A percentile compares a stretch with the other conserved stretches of the same genome.
These are phyloP conservation scores for Sclerotinia trifoliorum DNA, from an alignment of 2,329 filamentous ascomycete species.

Conservation along the genomic window DNA sequence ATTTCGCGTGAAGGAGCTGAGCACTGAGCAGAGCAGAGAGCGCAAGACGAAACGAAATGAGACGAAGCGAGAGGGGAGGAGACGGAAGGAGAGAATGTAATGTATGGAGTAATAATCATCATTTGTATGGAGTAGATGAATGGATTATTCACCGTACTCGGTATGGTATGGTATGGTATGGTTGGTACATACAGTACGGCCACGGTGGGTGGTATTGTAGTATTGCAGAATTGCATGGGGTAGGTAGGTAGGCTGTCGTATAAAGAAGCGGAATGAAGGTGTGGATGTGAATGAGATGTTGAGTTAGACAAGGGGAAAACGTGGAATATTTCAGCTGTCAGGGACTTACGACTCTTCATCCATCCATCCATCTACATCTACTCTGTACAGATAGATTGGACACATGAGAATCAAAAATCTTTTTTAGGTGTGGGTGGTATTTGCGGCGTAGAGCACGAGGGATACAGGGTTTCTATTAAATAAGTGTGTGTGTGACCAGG, in stretches of 20 bases:
- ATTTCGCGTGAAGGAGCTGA: conserved; percentile 4
- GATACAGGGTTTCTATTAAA: conserved; percentile 1
- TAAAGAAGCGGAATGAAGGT: neutral
- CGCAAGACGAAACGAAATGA: conserved; percentile 6
- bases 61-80: neutral
- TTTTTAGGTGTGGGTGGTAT: conserved; percentile 8
- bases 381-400: no score
- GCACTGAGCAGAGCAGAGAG: neutral
- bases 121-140: neutral
- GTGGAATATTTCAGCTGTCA: conserved; percentile 21
- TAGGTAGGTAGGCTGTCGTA: no score
- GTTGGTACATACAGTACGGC: neutral
- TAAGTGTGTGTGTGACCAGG: neutral
- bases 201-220: no score
- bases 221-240: no score
- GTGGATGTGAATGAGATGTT: neutral
- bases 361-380: neutral
- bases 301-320: neutral
- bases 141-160: neutral
- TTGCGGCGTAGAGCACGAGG: conserved; percentile 20
- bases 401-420: neutral
- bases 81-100: neutral
- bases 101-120: neutral
- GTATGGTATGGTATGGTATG: no score
- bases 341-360: neutral